These are phyloP conservation scores for Ilyonectria robusta DNA, from an alignment of 2,329 filamentous ascomycete genomes.

Conservation along the genomic window DNA sequence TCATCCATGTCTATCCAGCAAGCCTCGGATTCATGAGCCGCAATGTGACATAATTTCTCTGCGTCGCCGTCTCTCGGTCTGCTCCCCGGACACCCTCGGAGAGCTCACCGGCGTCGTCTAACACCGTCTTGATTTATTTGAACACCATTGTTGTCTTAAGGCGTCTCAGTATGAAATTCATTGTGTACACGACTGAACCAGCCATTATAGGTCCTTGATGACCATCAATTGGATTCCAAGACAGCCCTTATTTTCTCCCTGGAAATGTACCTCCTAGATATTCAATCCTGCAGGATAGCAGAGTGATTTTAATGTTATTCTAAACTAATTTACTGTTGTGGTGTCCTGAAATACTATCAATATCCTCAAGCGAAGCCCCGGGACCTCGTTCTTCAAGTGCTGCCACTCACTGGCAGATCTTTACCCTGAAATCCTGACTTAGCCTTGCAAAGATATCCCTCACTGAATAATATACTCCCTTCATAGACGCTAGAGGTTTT, in stretches of 20 bases:
- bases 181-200: background rate
- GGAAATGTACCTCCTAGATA: background rate
- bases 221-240: background rate
- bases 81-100: background rate
- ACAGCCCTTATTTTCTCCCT: background rate
- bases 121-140: background rate
- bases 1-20: slow-evolving; percentile 1
- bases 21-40: background rate
- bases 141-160: too few species aligned
- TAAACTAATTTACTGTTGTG: background rate
- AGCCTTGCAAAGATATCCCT: slow-evolving; percentile 3
- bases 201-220: too few species aligned
- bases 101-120: slow-evolving; percentile 4
- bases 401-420: slow-evolving; percentile 1
- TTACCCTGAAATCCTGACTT: background rate
- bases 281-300: background rate
- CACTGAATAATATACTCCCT: background rate
- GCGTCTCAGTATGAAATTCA: background rate
- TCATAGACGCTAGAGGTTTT: background rate
- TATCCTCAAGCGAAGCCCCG: background rate
- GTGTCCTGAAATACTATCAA: background rate
- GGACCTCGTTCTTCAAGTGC: background rate
- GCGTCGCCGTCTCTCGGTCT: background rate
- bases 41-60: background rate
- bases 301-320: background rate